Base-by-base conservation (phyloP, 805 yeast species). In the Ogataea nitratoaversa region DNA sequence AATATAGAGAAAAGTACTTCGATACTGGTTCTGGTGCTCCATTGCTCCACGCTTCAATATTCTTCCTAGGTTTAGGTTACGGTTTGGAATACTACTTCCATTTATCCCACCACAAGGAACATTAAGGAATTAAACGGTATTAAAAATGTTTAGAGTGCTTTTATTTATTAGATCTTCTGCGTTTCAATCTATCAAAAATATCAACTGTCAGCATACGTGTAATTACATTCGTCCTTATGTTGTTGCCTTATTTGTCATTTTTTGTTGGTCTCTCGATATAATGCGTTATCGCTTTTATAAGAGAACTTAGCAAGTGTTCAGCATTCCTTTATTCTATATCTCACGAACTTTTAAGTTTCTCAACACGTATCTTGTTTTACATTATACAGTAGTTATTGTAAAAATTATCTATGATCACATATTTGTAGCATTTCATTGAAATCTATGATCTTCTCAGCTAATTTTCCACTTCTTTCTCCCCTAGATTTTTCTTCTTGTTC, bases 21-120 rank as follows among this genome's bases (percentile, higher is more conserved):
- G 85, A 84, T 59, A 83, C 84, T 59, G 91, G 90, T 51, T 73
- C 86, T 37, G 95, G 89, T 63, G 79, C 76, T 65, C 95, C 95
- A 62, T 72, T 86, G 57, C 60, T 86, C 54, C 96, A 89, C 70
- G 71, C 82, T 54, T 83, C 88, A 47, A 59, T 76, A 43, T 77
- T 76, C 63, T 66, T 88, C 66, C 65, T 87, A 53, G 63, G 76
- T 50, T 71, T 85, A 44, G 96, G 97, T 59, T 90, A 90, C 84
- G 74, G 88, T 50, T 72, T 87, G 71, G 96, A 90, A 73, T 90
- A 90, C 80, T 84, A 82, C 75, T 79, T 87, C 81, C 97, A 91
- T 74, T 79, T 77, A 61, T 70, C 79, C 60, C 81, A 76, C 59
- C 77, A 73, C 65, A 74, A 75, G 62, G 76, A 66, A 54, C 74